phyloP scores from a whole-genome alignment of 345 rosid genomes.

The Arabis alpina region DNA sequence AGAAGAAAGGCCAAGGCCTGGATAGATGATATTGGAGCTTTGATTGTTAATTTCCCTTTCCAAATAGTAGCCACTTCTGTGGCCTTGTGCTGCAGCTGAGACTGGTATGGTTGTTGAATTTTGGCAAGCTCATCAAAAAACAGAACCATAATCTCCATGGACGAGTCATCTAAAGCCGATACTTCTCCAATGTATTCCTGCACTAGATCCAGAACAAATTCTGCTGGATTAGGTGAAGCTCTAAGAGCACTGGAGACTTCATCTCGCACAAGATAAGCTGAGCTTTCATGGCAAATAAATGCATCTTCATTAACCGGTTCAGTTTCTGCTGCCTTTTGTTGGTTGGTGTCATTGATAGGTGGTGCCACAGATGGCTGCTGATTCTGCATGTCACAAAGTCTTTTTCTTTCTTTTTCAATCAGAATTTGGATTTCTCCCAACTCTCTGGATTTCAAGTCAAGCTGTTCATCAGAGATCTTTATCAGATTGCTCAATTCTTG shows the following conservation, averaged over 20 bases:
- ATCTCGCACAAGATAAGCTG: slow-evolving; percentile 4
- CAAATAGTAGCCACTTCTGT: slow-evolving; percentile 18
- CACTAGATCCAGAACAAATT: slow-evolving; percentile 26
- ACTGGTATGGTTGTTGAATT: not conserved
- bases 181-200: slow-evolving; percentile 2
- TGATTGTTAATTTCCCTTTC: slow-evolving; percentile 23
- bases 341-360: slow-evolving; percentile 22
- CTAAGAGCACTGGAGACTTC: slow-evolving; percentile 17
- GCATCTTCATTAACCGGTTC: slow-evolving; percentile 11
- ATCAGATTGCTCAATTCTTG: slow-evolving; percentile 8
- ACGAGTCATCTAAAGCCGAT: not conserved
- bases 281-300: not conserved
- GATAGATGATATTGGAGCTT: slow-evolving; percentile 31
- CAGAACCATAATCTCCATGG: slow-evolving; percentile 4
- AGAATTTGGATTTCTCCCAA: not conserved
- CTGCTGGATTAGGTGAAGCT: slow-evolving; percentile 29
- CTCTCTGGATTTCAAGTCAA: slow-evolving; percentile 24
- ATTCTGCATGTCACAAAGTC: no score
- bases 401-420: no score
- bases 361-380: not conserved
- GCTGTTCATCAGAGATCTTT: slow-evolving; percentile 2
- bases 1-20: slow-evolving; percentile 37
- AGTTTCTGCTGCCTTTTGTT: slow-evolving; percentile 27
- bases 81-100: slow-evolving; percentile 27
- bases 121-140: slow-evolving; percentile 30